Evolutionary conservation across 257 asterid genomes (phyloP).

Genomic region (Henckelia pumila): DNA sequence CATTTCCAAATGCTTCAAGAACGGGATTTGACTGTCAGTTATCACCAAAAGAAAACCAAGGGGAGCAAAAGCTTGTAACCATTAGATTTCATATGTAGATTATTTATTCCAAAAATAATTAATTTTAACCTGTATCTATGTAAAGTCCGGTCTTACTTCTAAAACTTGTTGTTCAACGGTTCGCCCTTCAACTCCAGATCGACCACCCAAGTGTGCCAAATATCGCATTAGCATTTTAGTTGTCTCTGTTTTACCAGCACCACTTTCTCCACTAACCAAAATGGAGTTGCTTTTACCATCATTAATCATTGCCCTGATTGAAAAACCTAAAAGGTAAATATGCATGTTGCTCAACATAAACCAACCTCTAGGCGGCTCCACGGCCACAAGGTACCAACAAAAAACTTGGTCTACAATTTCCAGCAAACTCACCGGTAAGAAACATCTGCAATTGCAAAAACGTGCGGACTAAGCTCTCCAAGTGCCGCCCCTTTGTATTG

Average conservation of each 20-base stretch:
- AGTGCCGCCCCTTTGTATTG: constrained; percentile 97
- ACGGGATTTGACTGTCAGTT: constrained; percentile 86
- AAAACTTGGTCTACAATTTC: constrained; percentile 18
- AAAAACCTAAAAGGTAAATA: constrained; percentile 27
- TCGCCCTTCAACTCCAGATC: constrained; percentile 97
- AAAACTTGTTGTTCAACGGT: constrained; percentile 99
- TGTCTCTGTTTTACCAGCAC: constrained; percentile 99
- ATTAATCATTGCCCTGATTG: constrained; percentile 84
- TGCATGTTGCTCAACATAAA: constrained; percentile 16
- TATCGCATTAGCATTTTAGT: constrained; percentile 99
- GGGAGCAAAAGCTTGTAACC: constrained; percentile 20
- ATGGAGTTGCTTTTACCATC: constrained; percentile 97
- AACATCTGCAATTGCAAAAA: constrained; percentile 95
- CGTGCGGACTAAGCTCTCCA: constrained; percentile 99
- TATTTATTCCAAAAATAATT: background rate
- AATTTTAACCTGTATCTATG: constrained; percentile 23
- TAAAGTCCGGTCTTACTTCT: constrained; percentile 63
- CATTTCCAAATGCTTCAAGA: constrained; percentile 99
- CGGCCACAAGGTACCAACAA: constrained; percentile 17
- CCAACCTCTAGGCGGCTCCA: constrained; percentile 15
- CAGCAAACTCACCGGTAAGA: constrained; percentile 64
- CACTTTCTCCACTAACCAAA: constrained; percentile 99
- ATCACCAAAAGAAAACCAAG: constrained; percentile 24
- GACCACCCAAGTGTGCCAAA: constrained; percentile 95
- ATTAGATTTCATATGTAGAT: constrained; percentile 18